Evolutionary conservation across 192 early-diverging fungal genomes (phyloP), one percentile per base, ranked within the genome.

Genomic region (Backusella sp.): DNA sequence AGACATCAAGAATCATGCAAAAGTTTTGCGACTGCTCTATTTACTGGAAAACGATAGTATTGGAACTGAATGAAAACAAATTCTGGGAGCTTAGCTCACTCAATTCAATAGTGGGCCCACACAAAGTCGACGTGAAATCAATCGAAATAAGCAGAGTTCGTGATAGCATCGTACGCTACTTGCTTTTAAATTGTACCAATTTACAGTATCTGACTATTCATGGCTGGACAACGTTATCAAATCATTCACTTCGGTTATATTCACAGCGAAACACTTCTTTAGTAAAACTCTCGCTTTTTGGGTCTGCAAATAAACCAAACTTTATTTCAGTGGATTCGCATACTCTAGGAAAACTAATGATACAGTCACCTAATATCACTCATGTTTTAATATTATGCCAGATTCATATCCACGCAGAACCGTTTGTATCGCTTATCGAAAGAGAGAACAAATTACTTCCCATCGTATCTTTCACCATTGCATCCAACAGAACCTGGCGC

Each of bases 151-250:
- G 65, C 4, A 37, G 66, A 14, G 62, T 73, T 6, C 30, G 65
- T 6, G 76, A 77, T 36, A 66, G 44, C 11, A 17, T 72, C 1
- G 4, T 77, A 15, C 62, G 68, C 1, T 77, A 68, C 36, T 49
- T 77, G 12, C 23, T 77, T 17, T 28, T 4, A 1, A 28, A 66
- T 14, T 77, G 76, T 12, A 23, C 28, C 11, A 77, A 77, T 68
- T 15, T 77, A 17, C 65, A 53, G n/a, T 17, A 72, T 19, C 37
- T 77, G 7, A 66, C 66, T 23, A 71, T 77, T 32, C 66, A 34
- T 26, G 76, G 76, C 11, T 77, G 76, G 76, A 53, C 21, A 6
- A 77, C 76, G 4, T 26, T 77, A 23, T 73, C 76, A 15, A 35
- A 68, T n/a, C 76, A 77, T 28, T 62, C 70, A n/a, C 34, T 73